These are phyloP conservation scores for Colletotrichum somersetense DNA, from an alignment of 2,329 filamentous ascomycete genomes.

Conservation along the genomic window DNA sequence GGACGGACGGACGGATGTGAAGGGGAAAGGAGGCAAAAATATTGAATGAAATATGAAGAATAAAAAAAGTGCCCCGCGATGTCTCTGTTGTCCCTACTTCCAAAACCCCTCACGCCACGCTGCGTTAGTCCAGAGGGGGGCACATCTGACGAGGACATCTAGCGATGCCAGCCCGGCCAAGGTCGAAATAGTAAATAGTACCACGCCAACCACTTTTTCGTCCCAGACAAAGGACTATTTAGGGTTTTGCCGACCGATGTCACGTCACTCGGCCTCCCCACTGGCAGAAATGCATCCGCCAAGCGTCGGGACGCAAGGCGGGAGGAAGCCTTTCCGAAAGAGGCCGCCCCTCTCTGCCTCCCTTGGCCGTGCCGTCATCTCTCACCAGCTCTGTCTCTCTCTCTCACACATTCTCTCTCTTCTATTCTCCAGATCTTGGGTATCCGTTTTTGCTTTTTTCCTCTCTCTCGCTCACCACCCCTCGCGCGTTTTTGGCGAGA, in stretches of 20 bases:
- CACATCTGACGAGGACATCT: background rate
- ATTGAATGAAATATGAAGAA: too few species aligned
- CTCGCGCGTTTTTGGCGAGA: conserved; percentile 1
- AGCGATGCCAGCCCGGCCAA: background rate
- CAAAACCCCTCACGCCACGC: background rate
- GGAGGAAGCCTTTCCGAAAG: conserved; percentile 17
- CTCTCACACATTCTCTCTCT: background rate
- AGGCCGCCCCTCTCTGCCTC: background rate
- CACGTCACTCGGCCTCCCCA: conserved; percentile 6
- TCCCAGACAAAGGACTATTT: conserved; percentile 1
- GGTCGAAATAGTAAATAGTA: background rate
- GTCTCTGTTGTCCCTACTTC: conserved; percentile 3
- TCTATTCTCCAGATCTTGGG: background rate
- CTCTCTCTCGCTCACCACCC: background rate
- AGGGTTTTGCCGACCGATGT: conserved; percentile 21
- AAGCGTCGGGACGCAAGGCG: conserved; percentile 15
- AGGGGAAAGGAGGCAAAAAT: background rate
- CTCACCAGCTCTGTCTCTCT: background rate
- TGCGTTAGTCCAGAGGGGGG: background rate
- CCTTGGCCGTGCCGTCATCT: background rate
- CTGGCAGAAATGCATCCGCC: conserved; percentile 13
- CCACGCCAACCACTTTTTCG: background rate
- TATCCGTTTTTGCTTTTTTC: conserved; percentile 8
- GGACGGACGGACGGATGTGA: background rate
- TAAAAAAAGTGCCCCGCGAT: background rate